Evolutionary conservation across 306 rosid species (phyloP).

Genomic region (Ormosia emarginata): DNA sequence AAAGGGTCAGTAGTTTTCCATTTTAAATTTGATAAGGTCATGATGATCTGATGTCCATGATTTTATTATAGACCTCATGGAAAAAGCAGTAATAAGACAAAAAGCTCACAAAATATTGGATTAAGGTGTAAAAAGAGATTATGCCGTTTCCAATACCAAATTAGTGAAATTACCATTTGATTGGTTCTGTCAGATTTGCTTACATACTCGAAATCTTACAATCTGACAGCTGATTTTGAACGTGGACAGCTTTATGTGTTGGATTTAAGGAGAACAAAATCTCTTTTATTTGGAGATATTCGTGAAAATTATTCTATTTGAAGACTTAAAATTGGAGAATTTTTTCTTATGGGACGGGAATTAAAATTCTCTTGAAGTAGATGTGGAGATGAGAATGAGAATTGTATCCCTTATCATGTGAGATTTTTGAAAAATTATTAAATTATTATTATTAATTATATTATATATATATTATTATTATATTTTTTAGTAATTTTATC

Average conservation of each 20-base stretch:
- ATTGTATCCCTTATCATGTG: no score
- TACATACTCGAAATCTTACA: not conserved
- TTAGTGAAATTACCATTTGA: not conserved
- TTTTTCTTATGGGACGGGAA: no score
- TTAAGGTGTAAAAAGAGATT: not conserved
- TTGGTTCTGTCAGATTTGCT: not conserved
- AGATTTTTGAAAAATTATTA: no score
- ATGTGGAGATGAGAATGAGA: no score
- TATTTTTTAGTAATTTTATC: no score
- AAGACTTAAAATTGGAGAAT: no score
- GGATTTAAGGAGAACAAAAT: no score
- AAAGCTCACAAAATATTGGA: not conserved
- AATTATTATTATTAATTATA: no score
- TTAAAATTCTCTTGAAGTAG: no score
- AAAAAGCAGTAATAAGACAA: not conserved
- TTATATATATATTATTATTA: no score
- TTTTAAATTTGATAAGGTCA: not conserved
- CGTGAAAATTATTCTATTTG: no score
- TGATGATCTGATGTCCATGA: not conserved
- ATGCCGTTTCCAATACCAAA: not conserved
- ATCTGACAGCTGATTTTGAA: not conserved
- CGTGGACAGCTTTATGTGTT: not conserved
- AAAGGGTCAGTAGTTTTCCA: not conserved
- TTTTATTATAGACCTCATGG: not conserved
- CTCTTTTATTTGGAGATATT: no score